These are phyloP conservation scores for Metschnikowia similis DNA, from an alignment of 805 yeast genomes.

Conservation along the genomic window DNA sequence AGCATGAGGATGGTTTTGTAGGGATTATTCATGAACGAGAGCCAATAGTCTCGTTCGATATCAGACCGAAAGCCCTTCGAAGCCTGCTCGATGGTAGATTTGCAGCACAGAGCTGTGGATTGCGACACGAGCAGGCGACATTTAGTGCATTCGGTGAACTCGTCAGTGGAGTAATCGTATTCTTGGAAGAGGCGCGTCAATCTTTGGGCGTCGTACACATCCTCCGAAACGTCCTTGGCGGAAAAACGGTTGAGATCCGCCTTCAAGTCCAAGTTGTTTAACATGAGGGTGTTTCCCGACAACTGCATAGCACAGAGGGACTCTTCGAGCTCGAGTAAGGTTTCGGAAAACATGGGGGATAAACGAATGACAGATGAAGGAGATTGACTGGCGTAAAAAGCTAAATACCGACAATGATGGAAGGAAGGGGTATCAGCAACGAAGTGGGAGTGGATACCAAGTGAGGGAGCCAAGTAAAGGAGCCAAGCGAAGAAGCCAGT, in stretches of 20 bases:
- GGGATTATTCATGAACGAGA: constrained; percentile 41
- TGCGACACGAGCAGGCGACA: constrained; percentile 7
- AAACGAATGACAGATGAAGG: neutral
- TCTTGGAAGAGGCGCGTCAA: constrained; percentile 6
- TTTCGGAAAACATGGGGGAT: constrained; percentile 13
- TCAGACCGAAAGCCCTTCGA: constrained; percentile 8
- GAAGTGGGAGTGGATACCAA: neutral
- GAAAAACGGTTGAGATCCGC: constrained; percentile 17
- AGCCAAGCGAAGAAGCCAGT: too few species aligned
- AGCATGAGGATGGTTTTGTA: constrained; percentile 42
- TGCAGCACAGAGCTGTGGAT: constrained; percentile 8
- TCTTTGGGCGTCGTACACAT: neutral
- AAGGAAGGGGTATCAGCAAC: neutral
- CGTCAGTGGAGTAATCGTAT: constrained; percentile 13
- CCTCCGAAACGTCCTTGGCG: constrained; percentile 3
- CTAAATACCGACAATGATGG: neutral
- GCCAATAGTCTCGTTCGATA: constrained; percentile 40
- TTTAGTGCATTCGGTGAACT: constrained; percentile 10
- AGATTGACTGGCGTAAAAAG: neutral
- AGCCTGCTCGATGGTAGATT: constrained; percentile 2
- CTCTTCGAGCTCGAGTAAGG: constrained; percentile 18
- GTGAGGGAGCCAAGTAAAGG: neutral
- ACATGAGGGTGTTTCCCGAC: constrained; percentile 14
- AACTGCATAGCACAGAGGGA: constrained; percentile 13
- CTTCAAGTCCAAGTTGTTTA: constrained; percentile 15